Evolutionary conservation across 768 basidiomycete species (phyloP), one percentile per base, ranked within the genome.

Genomic region (Candolleomyces eurysporus): DNA sequence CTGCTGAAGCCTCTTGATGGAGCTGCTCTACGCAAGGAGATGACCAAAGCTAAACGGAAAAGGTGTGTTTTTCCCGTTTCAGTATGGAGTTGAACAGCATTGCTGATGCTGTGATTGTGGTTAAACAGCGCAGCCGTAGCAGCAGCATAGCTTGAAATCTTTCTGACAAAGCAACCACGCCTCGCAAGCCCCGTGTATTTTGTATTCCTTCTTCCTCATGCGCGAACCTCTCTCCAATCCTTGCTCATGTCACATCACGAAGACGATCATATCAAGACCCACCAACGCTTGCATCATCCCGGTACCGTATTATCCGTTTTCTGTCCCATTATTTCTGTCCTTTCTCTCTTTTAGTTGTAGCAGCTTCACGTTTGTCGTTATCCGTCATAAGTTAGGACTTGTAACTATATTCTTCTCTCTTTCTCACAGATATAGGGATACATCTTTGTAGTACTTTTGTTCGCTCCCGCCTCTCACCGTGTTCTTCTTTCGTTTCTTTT

Each of bases 11-110:
- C 96, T 17, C 80, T 98, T 66, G 95, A 98, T 69, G 93, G 92
- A 8, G 90, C 94, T 26, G 96, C 95, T 31, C 77, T 98, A 66
- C 90, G 94, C 66, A 98, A 98, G 75, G 96, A 98, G 75, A 97
- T 98, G 95, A 96, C 93, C 46, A 97, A 97, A 77, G 93, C 93
- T 56, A 97, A 96, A 77, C 91, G 96, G 82, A 97, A 97, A 84
- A 96, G 94, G 94, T 92, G 63, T 79, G 74, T 32, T 49, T 43
- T 54, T 13, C 13, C 39, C 14, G 39, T 39, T 31, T 11, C n/a
- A 10, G 40, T 17, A 51, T 51, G 26, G 26, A 26, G 26, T 26
- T 26, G 39, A 56, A n/a, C 10, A 43, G 31, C 54, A 56, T 21
- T 39, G 36, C 54, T 56, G 40, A 56, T 39, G 54, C 42, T 54